Conservation (phyloP, 495 filamentous ascomycete species). For the Penicillium cinerascens region DNA sequence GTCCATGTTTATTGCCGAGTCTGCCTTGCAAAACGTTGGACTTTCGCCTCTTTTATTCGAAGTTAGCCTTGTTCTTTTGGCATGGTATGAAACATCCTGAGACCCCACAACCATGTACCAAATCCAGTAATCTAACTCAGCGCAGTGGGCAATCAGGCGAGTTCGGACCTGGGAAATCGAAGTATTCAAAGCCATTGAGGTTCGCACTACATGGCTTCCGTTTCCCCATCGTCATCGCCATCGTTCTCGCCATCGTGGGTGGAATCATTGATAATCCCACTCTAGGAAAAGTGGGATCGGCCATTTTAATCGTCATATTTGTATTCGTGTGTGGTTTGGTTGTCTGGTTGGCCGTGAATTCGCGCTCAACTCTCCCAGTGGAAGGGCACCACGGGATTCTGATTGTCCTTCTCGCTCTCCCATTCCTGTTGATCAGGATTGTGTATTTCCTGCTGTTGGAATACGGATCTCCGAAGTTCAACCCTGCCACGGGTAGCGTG, state of each 20-base stretch:
- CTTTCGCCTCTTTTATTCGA: constrained; percentile 37
- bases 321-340: constrained; percentile 26
- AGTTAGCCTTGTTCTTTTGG: constrained; percentile 31
- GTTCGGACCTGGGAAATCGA: constrained; percentile 29
- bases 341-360: constrained; percentile 20
- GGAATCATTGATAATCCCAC: constrained; percentile 16
- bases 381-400: constrained; percentile 22
- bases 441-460: constrained; percentile 25
- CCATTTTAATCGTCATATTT: constrained; percentile 24
- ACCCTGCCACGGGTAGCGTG: constrained; percentile 16
- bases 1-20: constrained; percentile 25
- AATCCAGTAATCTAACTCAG: not conserved
- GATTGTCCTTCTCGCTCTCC: constrained; percentile 18
- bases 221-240: constrained; percentile 25
- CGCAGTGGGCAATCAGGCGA: constrained; percentile 31
- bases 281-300: constrained; percentile 22
- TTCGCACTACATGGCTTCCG: constrained; percentile 23
- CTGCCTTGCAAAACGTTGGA: constrained; percentile 27
- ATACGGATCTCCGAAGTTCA: constrained; percentile 25
- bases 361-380: constrained; percentile 18
- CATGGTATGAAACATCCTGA: constrained; percentile 20
- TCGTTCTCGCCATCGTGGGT: constrained; percentile 27
- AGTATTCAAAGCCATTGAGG: constrained; percentile 17
- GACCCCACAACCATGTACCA: not conserved
- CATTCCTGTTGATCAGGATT: constrained; percentile 26